Evolutionary conservation across 768 basidiomycete species (phyloP).

Genomic region (Thelephora ganbajun): DNA sequence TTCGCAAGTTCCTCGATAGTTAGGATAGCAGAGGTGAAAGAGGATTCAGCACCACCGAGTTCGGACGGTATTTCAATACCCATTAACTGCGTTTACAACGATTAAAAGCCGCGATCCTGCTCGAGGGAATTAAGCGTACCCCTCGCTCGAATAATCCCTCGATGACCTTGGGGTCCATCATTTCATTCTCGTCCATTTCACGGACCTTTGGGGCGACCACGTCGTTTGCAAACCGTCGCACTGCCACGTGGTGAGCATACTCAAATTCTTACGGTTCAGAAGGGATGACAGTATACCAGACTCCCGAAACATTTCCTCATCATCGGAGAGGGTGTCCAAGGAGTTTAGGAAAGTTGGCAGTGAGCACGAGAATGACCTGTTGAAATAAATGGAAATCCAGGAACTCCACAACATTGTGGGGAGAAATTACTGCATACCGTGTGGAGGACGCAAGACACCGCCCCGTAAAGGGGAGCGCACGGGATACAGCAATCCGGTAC

Average conservation of each 20-base stretch:
- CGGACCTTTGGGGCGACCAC: constrained; percentile 83
- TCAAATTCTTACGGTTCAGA: neutral
- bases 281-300: constrained; percentile 39
- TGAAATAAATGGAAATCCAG: no score
- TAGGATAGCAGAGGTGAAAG: constrained; percentile 92
- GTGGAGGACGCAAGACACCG: no score
- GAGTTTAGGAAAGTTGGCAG: constrained; percentile 26
- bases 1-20: constrained; percentile 96
- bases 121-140: constrained; percentile 30
- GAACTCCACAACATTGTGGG: no score
- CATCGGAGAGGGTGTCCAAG: constrained; percentile 78
- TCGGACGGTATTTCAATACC: constrained; percentile 85
- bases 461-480: no score
- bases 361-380: constrained; percentile 12
- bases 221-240: constrained; percentile 78
- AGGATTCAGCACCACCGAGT: constrained; percentile 76
- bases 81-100: constrained; percentile 56
- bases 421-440: no score
- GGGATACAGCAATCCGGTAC: no score
- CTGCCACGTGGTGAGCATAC: constrained; percentile 26
- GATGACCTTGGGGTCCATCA: constrained; percentile 82
- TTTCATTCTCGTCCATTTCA: constrained; percentile 97
- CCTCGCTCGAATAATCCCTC: constrained; percentile 90
- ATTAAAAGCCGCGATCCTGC: neutral
- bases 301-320: constrained; percentile 89